phyloP scores from a whole-genome alignment of 2,329 filamentous ascomycete genomes.

The Pseudocercospora cruenta region DNA sequence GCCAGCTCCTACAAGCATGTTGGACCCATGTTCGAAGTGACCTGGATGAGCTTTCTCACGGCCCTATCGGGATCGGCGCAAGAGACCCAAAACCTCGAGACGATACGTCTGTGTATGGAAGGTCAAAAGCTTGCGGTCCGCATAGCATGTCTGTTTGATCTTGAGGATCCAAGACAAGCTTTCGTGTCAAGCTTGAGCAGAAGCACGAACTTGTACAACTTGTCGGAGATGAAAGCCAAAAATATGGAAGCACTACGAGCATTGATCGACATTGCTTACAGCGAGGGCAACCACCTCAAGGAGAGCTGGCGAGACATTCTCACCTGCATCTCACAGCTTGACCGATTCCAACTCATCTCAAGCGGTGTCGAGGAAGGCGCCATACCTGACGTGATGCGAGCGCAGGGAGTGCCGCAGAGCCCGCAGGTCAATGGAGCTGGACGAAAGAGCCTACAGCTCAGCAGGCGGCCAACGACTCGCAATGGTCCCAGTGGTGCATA shows the following conservation, averaged over 20 bases:
- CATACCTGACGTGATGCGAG: slow-evolving; percentile 88
- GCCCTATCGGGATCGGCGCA: slow-evolving; percentile 92
- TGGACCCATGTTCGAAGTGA: slow-evolving; percentile 97
- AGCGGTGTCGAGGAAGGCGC: slow-evolving; percentile 91
- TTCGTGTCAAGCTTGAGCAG: slow-evolving; percentile 93
- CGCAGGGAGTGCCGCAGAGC: slow-evolving; percentile 40
- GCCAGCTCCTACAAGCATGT: slow-evolving; percentile 94
- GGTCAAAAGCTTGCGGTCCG: slow-evolving; percentile 92
- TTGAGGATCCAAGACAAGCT: slow-evolving; percentile 90
- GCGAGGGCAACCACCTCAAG: slow-evolving; percentile 85
- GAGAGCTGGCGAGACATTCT: slow-evolving; percentile 95
- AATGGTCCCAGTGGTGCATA: slow-evolving; percentile 50
- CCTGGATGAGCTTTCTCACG: slow-evolving; percentile 99
- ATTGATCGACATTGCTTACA: slow-evolving; percentile 86
- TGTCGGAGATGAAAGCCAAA: slow-evolving; percentile 93
- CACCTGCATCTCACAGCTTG: slow-evolving; percentile 92
- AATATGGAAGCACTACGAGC: slow-evolving; percentile 94
- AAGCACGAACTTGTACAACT: slow-evolving; percentile 93
- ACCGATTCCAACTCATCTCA: slow-evolving; percentile 91
- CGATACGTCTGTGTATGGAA: slow-evolving; percentile 89
- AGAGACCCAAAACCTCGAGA: slow-evolving; percentile 88
- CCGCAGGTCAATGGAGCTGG: slow-evolving; percentile 21
- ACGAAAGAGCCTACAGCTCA: slow-evolving; percentile 57
- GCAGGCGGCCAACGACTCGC: slow-evolving; percentile 55
- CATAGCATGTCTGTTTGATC: slow-evolving; percentile 89